A percentile compares a stretch with the other conserved stretches of the same genome.
phyloP scores from a whole-genome alignment of 192 early-diverging fungal species.

The Coemansia brasiliensis region DNA sequence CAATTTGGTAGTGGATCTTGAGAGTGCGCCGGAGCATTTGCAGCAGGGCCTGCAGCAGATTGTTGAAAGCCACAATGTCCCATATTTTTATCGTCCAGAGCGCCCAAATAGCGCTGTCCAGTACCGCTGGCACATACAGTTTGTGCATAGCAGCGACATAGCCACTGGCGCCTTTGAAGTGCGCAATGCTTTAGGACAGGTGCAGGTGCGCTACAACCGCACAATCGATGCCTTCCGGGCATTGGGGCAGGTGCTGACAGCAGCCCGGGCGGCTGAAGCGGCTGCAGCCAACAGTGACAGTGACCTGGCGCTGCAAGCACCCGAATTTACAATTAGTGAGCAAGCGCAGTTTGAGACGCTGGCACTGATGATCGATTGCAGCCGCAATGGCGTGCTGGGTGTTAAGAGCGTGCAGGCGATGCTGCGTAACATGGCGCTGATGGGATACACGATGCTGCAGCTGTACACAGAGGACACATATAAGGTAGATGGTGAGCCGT shows the following conservation, averaged over 20 bases:
- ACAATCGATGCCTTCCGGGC: slow-evolving; percentile 65
- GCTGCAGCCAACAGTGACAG: slow-evolving; percentile 12
- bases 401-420: slow-evolving; percentile 64
- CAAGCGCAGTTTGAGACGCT: slow-evolving; percentile 69
- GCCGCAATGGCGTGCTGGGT: slow-evolving; percentile 73
- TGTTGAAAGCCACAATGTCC: slow-evolving; percentile 27
- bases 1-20: slow-evolving; percentile 25
- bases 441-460: slow-evolving; percentile 87
- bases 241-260: slow-evolving; percentile 65
- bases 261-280: slow-evolving; percentile 53
- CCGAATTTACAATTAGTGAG: slow-evolving; percentile 58
- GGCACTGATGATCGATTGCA: slow-evolving; percentile 85
- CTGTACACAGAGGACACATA: slow-evolving; percentile 91
- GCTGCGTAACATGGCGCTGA: slow-evolving; percentile 74
- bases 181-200: not conserved
- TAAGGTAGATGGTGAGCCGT: slow-evolving; percentile 66
- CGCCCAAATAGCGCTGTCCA: not conserved
- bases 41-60: slow-evolving; percentile 36
- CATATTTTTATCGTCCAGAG: slow-evolving; percentile 23
- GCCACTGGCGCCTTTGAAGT: slow-evolving; percentile 21
- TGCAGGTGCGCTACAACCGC: slow-evolving; percentile 32
- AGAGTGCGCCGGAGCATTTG: slow-evolving; percentile 28
- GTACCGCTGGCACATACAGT: slow-evolving; percentile 30
- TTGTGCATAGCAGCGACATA: slow-evolving; percentile 25
- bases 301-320: slow-evolving; percentile 17